A percentile compares a stretch with the other conserved stretches of the same genome.
Conservation (phyloP, 441 rosid species). For the Sinapis alba region DNA sequence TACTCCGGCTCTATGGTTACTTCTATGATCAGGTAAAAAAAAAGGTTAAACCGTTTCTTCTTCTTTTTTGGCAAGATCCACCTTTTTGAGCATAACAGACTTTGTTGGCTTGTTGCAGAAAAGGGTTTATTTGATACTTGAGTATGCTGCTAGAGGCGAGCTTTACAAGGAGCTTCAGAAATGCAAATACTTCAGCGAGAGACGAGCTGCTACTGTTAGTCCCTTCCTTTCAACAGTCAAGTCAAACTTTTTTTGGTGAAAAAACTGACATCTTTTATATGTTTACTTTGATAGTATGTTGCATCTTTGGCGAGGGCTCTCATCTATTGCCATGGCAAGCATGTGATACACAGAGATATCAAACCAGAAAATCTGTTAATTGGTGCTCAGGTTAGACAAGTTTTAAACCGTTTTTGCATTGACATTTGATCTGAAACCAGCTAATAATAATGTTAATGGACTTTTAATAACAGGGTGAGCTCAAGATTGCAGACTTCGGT, state of each 20-base stretch:
- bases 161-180: slow-evolving; percentile 90
- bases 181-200: slow-evolving; percentile 91
- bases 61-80: background rate
- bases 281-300: slow-evolving; percentile 65
- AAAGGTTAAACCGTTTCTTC: background rate
- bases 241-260: background rate
- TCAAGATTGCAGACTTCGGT: slow-evolving; percentile 98
- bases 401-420: background rate
- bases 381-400: slow-evolving; percentile 76
- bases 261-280: slow-evolving; percentile 8
- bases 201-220: slow-evolving; percentile 94
- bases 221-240: background rate
- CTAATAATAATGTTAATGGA: background rate
- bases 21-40: slow-evolving; percentile 84
- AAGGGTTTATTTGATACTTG: slow-evolving; percentile 88
- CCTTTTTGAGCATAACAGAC: background rate
- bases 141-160: slow-evolving; percentile 95
- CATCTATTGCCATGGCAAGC: slow-evolving; percentile 98
- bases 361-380: slow-evolving; percentile 90
- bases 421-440: slow-evolving; percentile 5
- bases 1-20: slow-evolving; percentile 89
- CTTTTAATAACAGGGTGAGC: slow-evolving; percentile 72
- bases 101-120: slow-evolving; percentile 54
- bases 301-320: slow-evolving; percentile 96
- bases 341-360: slow-evolving; percentile 95